Percentiles rank a stretch among this genome's conserved stretches.
Conservation (phyloP, 2,329 filamentous ascomycete genomes). For the Diaporthe eres region DNA sequence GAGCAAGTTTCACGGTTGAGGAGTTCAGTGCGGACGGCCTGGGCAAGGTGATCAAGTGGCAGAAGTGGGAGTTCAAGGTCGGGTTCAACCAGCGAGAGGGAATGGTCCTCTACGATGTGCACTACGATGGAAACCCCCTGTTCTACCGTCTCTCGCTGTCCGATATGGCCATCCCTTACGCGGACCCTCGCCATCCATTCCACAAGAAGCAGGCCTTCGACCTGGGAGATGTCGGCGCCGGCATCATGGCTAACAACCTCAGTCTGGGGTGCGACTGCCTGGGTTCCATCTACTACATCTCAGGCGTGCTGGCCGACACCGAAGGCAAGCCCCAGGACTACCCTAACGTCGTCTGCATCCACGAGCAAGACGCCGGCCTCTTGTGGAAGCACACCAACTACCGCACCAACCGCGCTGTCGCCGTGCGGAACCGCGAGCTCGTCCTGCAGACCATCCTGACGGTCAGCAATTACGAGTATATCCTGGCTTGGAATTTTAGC, state of each 20-base stretch:
- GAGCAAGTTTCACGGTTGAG: conserved; percentile 67
- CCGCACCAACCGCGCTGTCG: conserved; percentile 65
- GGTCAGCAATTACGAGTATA: conserved; percentile 69
- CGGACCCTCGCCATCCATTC: conserved; percentile 72
- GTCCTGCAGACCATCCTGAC: conserved; percentile 71
- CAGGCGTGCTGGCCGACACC: conserved; percentile 39
- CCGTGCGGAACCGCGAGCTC: conserved; percentile 65
- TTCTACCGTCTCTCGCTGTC: conserved; percentile 72
- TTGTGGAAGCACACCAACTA: conserved; percentile 71
- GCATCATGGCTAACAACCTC: conserved; percentile 75
- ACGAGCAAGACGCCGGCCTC: conserved; percentile 71
- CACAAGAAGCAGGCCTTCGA: conserved; percentile 78
- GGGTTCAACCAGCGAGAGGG: conserved; percentile 76
- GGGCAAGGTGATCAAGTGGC: conserved; percentile 50
- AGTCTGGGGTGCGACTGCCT: conserved; percentile 73
- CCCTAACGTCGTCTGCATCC: conserved; percentile 67
- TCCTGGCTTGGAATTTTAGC: conserved; percentile 57
- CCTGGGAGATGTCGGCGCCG: conserved; percentile 75
- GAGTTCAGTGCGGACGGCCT: conserved; percentile 46
- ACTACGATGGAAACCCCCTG: conserved; percentile 71
- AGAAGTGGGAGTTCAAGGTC: conserved; percentile 72
- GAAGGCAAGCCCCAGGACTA: conserved; percentile 38
- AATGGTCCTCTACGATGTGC: conserved; percentile 73
- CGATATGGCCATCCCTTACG: conserved; percentile 77
- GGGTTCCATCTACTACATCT: conserved; percentile 66